Base-by-base conservation (phyloP, 768 basidiomycete species). In the Agrocybe praecox region DNA sequence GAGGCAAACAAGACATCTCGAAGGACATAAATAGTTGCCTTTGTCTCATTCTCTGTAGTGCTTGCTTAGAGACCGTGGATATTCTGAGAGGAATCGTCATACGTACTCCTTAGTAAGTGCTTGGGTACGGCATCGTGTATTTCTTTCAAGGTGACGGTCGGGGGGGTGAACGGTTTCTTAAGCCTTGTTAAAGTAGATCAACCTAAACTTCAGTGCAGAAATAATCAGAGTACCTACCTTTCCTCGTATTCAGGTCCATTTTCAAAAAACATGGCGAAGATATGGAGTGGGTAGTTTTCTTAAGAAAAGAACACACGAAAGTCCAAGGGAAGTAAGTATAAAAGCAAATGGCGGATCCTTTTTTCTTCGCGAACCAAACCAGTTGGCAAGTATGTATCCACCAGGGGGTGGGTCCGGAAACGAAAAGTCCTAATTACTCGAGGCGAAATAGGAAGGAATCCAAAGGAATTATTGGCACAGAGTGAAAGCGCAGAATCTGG, bases 41-140 rank as follows among this genome's bases (percentile, higher is more conserved):
- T 75, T 8, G 70, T 34, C 24, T 77, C 63, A 54, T 77, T 72
- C 50, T 66, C 79, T 80, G 55, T 23, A 26, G 24, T 19, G 29
- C 18, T 21, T 17, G 12, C 49, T 34, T 17, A 22, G 43, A 14
- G 46, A 21, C 34, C 29, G 4, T 19, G 1, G 21, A 22, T 19
- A 23, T n/a, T 33, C 2, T n/a, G 32, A 9, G 8, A 17, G 23
- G 49, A 46, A 29, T 22, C 1, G 22, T 44, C 32, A 12, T 33
- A 53, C 71, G 63, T 70, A 76, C 78, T 71, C 58, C 70, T 72
- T n/a, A 82, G 69, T 9, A 84, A 67, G 44, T 82, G 70, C 67
- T 80, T 83, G 1, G 83, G 83, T 18, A 85, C 82, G 4, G 79
- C 81, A 57, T 81, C 78, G 53, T 82, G 82, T 50, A 85, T 72